phyloP scores from a whole-genome alignment of 1,139 yeast species.

The Geotrichum reessii region DNA sequence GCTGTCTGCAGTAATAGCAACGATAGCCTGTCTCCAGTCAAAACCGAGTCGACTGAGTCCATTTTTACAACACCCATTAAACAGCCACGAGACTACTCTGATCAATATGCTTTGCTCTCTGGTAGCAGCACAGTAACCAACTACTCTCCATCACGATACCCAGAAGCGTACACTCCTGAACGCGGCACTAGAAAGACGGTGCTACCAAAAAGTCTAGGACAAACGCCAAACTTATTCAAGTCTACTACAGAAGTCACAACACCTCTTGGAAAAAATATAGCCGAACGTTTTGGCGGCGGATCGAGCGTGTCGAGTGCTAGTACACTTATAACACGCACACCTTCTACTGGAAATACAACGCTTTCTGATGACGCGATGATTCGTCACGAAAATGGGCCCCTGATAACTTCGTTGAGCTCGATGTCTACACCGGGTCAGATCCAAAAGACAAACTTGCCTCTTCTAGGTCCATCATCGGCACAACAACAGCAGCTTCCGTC shows the following conservation, averaged over 20 bases:
- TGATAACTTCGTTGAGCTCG: not conserved
- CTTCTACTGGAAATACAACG: not conserved
- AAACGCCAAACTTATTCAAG: not conserved
- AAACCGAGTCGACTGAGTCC: not conserved
- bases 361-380: not conserved
- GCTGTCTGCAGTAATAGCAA: not conserved
- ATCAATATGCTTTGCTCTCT: constrained; percentile 22
- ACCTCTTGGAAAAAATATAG: not conserved
- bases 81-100: constrained; percentile 26
- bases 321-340: not conserved
- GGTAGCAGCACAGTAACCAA: not conserved
- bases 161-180: not conserved
- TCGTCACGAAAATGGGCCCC: not conserved
- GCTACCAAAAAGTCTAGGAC: not conserved
- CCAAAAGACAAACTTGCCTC: constrained; percentile 3
- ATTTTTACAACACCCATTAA: constrained; percentile 14
- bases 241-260: not conserved
- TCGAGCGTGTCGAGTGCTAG: not conserved
- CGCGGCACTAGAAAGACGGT: not conserved
- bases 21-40: constrained; percentile 7
- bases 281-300: not conserved
- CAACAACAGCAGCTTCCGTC: constrained; percentile 39
- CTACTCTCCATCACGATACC: not conserved
- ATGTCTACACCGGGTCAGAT: not conserved
- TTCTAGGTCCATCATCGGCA: constrained; percentile 40